Evolutionary conservation across 2,329 filamentous ascomycete species (phyloP).

Genomic region (Coleophoma eucalyptorum): DNA sequence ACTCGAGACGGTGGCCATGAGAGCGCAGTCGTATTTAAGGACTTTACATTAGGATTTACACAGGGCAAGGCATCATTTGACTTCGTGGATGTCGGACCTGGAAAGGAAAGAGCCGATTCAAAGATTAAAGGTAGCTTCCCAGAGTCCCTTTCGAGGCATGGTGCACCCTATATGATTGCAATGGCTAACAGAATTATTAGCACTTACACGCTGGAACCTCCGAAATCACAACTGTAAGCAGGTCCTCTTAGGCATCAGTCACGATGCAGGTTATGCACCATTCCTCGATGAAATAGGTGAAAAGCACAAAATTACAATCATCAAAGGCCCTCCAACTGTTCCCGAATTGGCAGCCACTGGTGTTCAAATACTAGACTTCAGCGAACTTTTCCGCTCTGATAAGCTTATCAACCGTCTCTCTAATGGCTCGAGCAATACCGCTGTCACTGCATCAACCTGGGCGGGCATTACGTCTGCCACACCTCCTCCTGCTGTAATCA

Average conservation of each 20-base stretch:
- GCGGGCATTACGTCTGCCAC: slow-evolving; percentile 25
- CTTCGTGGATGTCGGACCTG: slow-evolving; percentile 58
- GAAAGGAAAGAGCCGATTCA: slow-evolving; percentile 53
- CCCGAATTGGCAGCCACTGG: slow-evolving; percentile 44
- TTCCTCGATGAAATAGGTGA: slow-evolving; percentile 53
- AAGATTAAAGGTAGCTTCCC: slow-evolving; percentile 52
- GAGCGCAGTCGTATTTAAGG: slow-evolving; percentile 40
- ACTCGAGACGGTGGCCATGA: slow-evolving; percentile 42
- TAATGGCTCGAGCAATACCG: slow-evolving; percentile 19
- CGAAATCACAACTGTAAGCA: slow-evolving; percentile 59
- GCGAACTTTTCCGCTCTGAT: slow-evolving; percentile 49
- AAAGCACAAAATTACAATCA: slow-evolving; percentile 43
- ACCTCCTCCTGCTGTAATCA: slow-evolving; percentile 12
- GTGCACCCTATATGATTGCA: not conserved
- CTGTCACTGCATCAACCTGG: slow-evolving; percentile 19
- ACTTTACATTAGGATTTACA: slow-evolving; percentile 58
- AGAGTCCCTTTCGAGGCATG: not conserved
- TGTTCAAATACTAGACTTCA: slow-evolving; percentile 42
- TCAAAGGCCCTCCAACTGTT: slow-evolving; percentile 50
- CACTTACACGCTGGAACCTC: slow-evolving; percentile 46
- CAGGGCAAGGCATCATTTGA: slow-evolving; percentile 56
- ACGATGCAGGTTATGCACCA: slow-evolving; percentile 56
- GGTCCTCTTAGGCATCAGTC: slow-evolving; percentile 57
- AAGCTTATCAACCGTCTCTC: slow-evolving; percentile 40
- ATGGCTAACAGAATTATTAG: not conserved